Percentiles rank a stretch among this genome's conserved stretches.
phyloP scores from a whole-genome alignment of 805 yeast genomes.

The Candida nitratophila region DNA sequence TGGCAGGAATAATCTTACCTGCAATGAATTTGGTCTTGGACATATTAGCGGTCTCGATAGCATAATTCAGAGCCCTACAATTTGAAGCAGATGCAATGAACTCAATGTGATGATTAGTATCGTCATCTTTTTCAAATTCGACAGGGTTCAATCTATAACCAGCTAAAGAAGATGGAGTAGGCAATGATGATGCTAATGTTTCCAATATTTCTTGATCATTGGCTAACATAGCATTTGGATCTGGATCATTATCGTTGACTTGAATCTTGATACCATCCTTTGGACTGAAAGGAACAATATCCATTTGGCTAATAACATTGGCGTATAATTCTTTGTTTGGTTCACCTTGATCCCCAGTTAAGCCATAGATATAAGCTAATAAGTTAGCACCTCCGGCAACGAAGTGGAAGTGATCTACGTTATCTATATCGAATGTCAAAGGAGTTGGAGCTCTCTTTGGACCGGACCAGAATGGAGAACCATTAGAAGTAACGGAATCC shows the following conservation, averaged over 20 bases:
- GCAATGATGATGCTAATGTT: slow-evolving; percentile 68
- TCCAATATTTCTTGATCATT: slow-evolving; percentile 60
- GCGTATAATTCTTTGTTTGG: slow-evolving; percentile 42
- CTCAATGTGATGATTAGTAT: slow-evolving; percentile 91
- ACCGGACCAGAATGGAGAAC: slow-evolving; percentile 96
- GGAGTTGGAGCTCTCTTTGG: slow-evolving; percentile 95
- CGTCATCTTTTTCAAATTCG: slow-evolving; percentile 98
- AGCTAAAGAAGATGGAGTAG: slow-evolving; percentile 81
- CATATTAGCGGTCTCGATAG: slow-evolving; percentile 82
- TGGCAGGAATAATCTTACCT: slow-evolving; percentile 97
- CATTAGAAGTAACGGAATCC: slow-evolving; percentile 84
- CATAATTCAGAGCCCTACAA: slow-evolving; percentile 88
- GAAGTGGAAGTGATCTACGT: slow-evolving; percentile 75
- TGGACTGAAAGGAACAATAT: slow-evolving; percentile 66
- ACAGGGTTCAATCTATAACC: slow-evolving; percentile 85
- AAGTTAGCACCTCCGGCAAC: slow-evolving; percentile 86
- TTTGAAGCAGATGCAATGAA: slow-evolving; percentile 95
- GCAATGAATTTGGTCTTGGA: slow-evolving; percentile 94
- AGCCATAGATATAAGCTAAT: slow-evolving; percentile 84
- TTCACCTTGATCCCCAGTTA: slow-evolving; percentile 62
- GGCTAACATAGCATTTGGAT: slow-evolving; percentile 54
- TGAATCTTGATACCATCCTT: slow-evolving; percentile 72
- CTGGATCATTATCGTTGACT: slow-evolving; percentile 81
- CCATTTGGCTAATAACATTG: slow-evolving; percentile 42
- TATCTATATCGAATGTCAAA: slow-evolving; percentile 66